phyloP scores from a whole-genome alignment of 495 filamentous ascomycete genomes.

The Podospora australis region DNA sequence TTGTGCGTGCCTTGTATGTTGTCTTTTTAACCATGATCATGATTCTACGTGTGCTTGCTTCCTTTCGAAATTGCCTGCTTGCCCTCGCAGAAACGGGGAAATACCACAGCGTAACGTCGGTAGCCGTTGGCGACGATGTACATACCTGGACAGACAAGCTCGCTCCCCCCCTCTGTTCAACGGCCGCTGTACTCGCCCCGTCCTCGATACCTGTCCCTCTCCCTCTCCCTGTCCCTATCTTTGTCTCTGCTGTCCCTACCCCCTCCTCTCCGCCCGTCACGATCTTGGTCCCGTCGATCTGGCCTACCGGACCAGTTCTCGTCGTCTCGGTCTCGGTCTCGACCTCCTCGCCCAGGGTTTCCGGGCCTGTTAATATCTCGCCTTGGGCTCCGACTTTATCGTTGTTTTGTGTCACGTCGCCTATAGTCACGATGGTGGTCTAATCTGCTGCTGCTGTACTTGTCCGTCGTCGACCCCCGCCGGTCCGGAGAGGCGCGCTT shows the following conservation, averaged over 20 bases:
- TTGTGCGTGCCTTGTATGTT: too few species aligned
- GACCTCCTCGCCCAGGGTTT: not conserved
- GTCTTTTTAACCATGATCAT: too few species aligned
- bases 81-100: too few species aligned
- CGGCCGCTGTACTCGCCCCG: slow-evolving; percentile 7
- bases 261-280: slow-evolving; percentile 11
- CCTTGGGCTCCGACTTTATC: slow-evolving; percentile 35
- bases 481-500: slow-evolving; percentile 8
- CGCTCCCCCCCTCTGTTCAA: slow-evolving; percentile 14
- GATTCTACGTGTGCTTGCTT: too few species aligned
- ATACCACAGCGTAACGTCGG: too few species aligned
- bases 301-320: slow-evolving; percentile 16
- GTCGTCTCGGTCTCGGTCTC: slow-evolving; percentile 13
- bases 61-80: too few species aligned
- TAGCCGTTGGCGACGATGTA: too few species aligned
- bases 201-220: slow-evolving; percentile 12
- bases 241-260: slow-evolving; percentile 5
- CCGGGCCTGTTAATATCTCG: slow-evolving; percentile 21
- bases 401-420: slow-evolving; percentile 12
- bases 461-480: slow-evolving; percentile 8
- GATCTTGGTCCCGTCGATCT: slow-evolving; percentile 18
- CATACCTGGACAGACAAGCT: too few species aligned
- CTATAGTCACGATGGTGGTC: slow-evolving; percentile 6
- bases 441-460: slow-evolving; percentile 7
- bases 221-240: slow-evolving; percentile 18